Evolutionary conservation across 2,329 filamentous ascomycete genomes (phyloP).

Genomic region (Claviceps purpurea): DNA sequence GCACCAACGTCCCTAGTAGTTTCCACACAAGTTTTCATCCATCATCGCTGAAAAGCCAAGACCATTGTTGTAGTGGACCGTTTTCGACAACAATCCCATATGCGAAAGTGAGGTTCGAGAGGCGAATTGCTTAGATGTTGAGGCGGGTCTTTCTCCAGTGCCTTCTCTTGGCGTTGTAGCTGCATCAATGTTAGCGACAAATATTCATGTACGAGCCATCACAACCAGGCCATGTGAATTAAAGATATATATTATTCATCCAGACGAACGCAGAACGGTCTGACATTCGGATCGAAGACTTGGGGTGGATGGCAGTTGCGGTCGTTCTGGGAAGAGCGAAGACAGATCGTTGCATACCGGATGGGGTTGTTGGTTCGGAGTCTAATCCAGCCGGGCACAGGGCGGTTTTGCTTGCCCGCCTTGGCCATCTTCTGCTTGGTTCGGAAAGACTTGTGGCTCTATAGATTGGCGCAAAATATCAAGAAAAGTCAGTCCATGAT

Average conservation of each 20-base stretch:
- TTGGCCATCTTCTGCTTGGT: constrained; percentile 99
- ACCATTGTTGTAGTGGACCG: constrained; percentile 6
- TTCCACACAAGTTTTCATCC: constrained; percentile 6
- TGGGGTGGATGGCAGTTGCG: neutral
- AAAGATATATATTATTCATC: neutral
- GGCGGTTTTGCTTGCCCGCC: constrained; percentile 99
- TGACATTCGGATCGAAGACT: neutral
- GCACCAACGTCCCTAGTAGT: constrained; percentile 4
- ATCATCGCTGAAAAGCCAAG: constrained; percentile 16
- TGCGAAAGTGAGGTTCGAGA: neutral
- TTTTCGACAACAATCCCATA: constrained; percentile 3
- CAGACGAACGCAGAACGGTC: no score
- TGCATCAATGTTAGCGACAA: constrained; percentile 27
- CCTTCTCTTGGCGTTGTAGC: constrained; percentile 99
- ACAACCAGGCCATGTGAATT: neutral
- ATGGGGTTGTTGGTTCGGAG: constrained; percentile 98
- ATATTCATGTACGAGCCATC: neutral
- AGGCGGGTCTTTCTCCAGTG: constrained; percentile 99
- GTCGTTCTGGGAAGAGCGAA: neutral
- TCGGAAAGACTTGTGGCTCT: constrained; percentile 99
- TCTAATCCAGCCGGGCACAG: constrained; percentile 99
- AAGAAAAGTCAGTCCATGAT: constrained; percentile 2
- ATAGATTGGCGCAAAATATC: constrained; percentile 9
- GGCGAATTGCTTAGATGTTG: constrained; percentile 71
- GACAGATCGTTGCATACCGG: constrained; percentile 53